Percentiles rank a stretch among this genome's conserved stretches.
phyloP scores from a whole-genome alignment of 352 stramenopile species.

The Phytopythium delawarense region DNA sequence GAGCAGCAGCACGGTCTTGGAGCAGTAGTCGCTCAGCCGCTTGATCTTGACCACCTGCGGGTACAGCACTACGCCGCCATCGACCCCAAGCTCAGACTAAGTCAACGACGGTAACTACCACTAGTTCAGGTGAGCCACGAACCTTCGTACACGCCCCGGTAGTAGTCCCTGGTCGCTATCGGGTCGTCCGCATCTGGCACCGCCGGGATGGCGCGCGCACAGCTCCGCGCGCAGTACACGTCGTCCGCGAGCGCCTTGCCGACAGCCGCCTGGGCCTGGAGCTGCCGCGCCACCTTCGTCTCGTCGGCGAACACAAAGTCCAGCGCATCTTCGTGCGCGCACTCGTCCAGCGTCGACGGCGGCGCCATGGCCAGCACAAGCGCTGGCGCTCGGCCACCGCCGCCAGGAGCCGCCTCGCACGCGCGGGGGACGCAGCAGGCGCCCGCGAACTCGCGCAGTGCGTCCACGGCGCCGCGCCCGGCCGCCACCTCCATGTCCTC shows the following conservation, averaged over 20 bases:
- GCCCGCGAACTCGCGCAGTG: constrained; percentile 25
- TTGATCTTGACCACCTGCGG: constrained; percentile 58
- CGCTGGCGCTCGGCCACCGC: constrained; percentile 13
- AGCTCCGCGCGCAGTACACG: constrained; percentile 61
- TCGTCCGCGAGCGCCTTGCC: constrained; percentile 31
- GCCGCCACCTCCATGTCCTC: constrained; percentile 10
- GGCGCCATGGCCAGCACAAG: constrained; percentile 26
- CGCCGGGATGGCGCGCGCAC: constrained; percentile 43
- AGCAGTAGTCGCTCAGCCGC: constrained; percentile 48
- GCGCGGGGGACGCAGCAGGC: constrained; percentile 11
- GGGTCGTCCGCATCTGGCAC: constrained; percentile 17
- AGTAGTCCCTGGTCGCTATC: constrained; percentile 30
- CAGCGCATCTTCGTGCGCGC: constrained; percentile 41
- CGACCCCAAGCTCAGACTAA: neutral
- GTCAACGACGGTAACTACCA: neutral
- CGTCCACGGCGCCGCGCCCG: constrained; percentile 14
- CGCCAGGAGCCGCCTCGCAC: constrained; percentile 5
- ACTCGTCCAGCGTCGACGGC: constrained; percentile 26
- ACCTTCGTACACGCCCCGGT: constrained; percentile 34
- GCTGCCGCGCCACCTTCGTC: constrained; percentile 51
- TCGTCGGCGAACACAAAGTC: constrained; percentile 56
- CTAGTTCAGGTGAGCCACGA: neutral
- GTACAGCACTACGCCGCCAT: constrained; percentile 35
- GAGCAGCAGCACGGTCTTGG: constrained; percentile 50
- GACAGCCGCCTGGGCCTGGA: constrained; percentile 32